phyloP scores from a whole-genome alignment of 83 land plant species.

The Diphasiastrum complanatum region DNA sequence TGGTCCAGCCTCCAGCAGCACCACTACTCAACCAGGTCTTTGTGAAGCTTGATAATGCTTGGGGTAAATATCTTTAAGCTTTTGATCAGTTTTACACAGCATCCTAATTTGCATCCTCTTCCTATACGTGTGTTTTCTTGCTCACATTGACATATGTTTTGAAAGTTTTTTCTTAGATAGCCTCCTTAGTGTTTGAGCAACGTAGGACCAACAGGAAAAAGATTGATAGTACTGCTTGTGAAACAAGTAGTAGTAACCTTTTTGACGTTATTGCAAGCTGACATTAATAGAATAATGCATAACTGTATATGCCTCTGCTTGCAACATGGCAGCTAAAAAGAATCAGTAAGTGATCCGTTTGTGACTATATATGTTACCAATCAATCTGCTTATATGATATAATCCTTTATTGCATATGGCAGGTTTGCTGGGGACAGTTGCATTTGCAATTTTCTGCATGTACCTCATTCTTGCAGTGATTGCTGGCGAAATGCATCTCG shows the following conservation, averaged over 20 bases:
- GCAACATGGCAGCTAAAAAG: too few species aligned
- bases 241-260: neutral
- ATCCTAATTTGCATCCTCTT: neutral
- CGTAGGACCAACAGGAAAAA: too few species aligned
- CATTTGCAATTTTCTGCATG: conserved; percentile 93
- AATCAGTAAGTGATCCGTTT: too few species aligned
- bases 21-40: conserved; percentile 79
- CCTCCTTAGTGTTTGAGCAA: too few species aligned
- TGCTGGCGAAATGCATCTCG: conserved; percentile 85
- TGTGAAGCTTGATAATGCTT: conserved; percentile 67
- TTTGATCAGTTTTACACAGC: neutral
- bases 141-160: conserved; percentile 3
- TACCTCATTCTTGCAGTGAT: conserved; percentile 83
- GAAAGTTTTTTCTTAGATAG: neutral
- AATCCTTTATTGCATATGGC: conserved; percentile 11
- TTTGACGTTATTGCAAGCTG: neutral
- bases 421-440: conserved; percentile 84
- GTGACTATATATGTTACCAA: too few species aligned
- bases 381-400: too few species aligned
- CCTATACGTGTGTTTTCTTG: neutral
- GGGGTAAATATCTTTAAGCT: conserved; percentile 48
- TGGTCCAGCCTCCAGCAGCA: conserved; percentile 66
- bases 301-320: too few species aligned
- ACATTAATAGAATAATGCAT: conserved; percentile 1
- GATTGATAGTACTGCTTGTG: neutral